Percentiles rank a stretch among this genome's conserved stretches.
Evolutionary conservation across 768 basidiomycete genomes (phyloP).

Genomic region (Lentinula sp.): DNA sequence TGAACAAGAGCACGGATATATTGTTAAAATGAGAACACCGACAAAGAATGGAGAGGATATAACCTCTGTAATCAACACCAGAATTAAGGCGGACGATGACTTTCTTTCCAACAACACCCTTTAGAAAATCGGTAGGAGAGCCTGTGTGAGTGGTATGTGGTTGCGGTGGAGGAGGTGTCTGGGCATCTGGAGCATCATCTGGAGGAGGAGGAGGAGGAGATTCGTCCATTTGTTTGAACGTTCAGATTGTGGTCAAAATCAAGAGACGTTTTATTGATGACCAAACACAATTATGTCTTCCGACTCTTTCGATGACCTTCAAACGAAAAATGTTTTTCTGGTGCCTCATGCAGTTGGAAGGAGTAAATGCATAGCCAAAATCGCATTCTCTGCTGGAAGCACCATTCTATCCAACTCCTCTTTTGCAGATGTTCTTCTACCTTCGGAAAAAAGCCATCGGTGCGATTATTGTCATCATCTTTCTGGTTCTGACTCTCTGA

Average conservation of each 20-base stretch:
- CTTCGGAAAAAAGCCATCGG: slow-evolving; percentile 51
- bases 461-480: slow-evolving; percentile 60
- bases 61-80: slow-evolving; percentile 92
- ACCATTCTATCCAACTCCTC: slow-evolving; percentile 38
- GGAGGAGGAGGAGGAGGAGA: background rate
- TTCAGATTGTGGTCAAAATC: background rate
- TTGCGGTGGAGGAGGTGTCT: slow-evolving; percentile 10
- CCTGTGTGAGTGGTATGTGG: slow-evolving; percentile 50
- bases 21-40: background rate
- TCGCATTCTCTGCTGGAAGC: slow-evolving; percentile 36
- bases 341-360: slow-evolving; percentile 42
- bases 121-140: slow-evolving; percentile 89
- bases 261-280: background rate
- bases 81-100: slow-evolving; percentile 90
- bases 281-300: background rate
- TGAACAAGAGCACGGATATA: slow-evolving; percentile 20
- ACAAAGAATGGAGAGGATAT: background rate
- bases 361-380: slow-evolving; percentile 40
- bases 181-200: background rate
- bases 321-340: slow-evolving; percentile 22
- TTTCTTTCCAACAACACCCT: slow-evolving; percentile 93
- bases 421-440: slow-evolving; percentile 44
- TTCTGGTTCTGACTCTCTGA: slow-evolving; percentile 28
- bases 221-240: background rate
- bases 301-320: background rate